Evolutionary conservation across 2,329 filamentous ascomycete species (phyloP), one percentile per base, ranked within the genome.

Genomic region (Apiospora malaysiana): DNA sequence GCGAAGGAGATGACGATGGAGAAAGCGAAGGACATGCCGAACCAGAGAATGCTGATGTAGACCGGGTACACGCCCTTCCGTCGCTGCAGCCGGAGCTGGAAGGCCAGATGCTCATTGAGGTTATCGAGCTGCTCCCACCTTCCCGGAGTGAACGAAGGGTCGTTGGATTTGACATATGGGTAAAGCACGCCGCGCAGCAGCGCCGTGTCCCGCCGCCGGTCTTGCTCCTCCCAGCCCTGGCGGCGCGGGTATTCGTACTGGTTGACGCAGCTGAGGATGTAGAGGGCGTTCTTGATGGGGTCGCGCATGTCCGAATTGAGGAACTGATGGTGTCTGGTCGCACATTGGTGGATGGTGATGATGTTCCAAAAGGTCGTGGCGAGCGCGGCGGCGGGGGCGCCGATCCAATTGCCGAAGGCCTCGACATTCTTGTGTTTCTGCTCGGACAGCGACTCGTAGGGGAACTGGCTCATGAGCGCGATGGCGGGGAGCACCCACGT

Each of bases 1-100:
- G 63, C 63, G 37, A 66, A 66, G 32, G 63, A 42, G 32, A 66
- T 43, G 37, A 66, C 63, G 63, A 66, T 66, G 63, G 63, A 66
- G 63, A 42, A 43, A 18, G 63, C 37, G 14, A 66, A 66, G 21
- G 63, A 40, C 10, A 43, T 43, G 37, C 32, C 63, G 63, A 66
- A 66, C 63, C 63, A 66, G 5, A 66, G 37, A 21, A 66, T 43
- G n/a, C 63, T 66, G 32, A 42, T 66, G 37, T 66, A 66, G 10
- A 66, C 40, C 63, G 63, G 63, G 12, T 66, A 66, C 16, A 66
- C 63, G 10, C 63, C 63, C 63, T 66, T 66, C 21, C 63, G 63
- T 18, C 63, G 32, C 37, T 66, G 63, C 63, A 66, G 63, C 16
- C 63, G 63, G 8, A 43, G 63, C 63, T 66, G 63, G 23, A 42